These are phyloP conservation scores for Xerocomellus dryophilus DNA, from an alignment of 768 basidiomycete genomes.

Conservation along the genomic window DNA sequence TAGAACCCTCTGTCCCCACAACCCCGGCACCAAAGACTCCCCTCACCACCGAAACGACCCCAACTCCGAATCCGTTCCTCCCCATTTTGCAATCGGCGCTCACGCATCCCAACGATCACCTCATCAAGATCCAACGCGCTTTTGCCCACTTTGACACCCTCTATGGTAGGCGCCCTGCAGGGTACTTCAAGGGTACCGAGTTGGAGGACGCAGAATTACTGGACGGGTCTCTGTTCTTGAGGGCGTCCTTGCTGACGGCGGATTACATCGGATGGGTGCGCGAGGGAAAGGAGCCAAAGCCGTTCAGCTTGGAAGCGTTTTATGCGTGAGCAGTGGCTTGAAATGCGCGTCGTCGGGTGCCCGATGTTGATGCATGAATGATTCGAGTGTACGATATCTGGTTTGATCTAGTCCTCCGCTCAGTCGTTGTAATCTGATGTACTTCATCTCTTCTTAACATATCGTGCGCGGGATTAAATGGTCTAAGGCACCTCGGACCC, in stretches of 20 bases:
- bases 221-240: slow-evolving; percentile 36
- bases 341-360: too few species aligned
- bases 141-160: slow-evolving; percentile 32
- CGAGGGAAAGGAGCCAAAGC: slow-evolving; percentile 30
- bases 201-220: slow-evolving; percentile 31
- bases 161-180: slow-evolving; percentile 24
- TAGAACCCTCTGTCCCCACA: slow-evolving; percentile 10
- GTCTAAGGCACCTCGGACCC: neutral
- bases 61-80: slow-evolving; percentile 37
- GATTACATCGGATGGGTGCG: slow-evolving; percentile 38
- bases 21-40: neutral
- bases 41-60: slow-evolving; percentile 6
- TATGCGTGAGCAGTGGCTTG: neutral
- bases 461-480: too few species aligned
- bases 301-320: slow-evolving; percentile 32
- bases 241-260: slow-evolving; percentile 27
- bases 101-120: slow-evolving; percentile 33
- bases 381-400: too few species aligned
- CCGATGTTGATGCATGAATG: too few species aligned
- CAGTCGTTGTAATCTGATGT: neutral
- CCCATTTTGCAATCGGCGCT: slow-evolving; percentile 37
- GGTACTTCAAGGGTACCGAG: slow-evolving; percentile 28
- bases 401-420: too few species aligned
- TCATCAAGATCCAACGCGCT: slow-evolving; percentile 31
- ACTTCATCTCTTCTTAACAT: too few species aligned